Base-by-base conservation (phyloP, 2,329 filamentous ascomycete species). In the Neopestalotiopsis sp. region DNA sequence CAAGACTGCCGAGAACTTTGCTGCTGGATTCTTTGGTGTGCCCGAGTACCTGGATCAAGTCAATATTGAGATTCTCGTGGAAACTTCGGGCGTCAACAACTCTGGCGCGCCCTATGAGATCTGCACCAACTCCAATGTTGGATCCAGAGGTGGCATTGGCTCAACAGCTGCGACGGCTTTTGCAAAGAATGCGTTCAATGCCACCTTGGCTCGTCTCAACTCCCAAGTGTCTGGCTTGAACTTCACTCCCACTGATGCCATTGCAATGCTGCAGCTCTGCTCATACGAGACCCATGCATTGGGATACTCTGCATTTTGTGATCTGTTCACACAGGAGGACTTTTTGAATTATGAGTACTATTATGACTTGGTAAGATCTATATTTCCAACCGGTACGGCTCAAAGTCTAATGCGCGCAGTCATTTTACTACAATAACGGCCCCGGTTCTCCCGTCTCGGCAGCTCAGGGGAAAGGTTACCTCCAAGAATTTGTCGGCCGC, bases 291-390 rank as follows among this genome's bases (percentile, higher is more conserved):
- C 77, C 0, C 71, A 76, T 34, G 81, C 81, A 0, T 78, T 84
- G 1, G 82, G 82, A 30, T 83, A 81, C 71, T 83, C 81, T 0
- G 73, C 78, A 3, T 84, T 83, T 74, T 84, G 82, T 70, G 58
- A 69, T 5, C 75, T 84, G 10, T 84, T 83, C 73, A 81, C 73
- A 61, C 74, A 82, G 59, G 72, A 82, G 67, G 82, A 84, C 68
- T 84, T 81, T 69, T 38, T 82, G 10, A 82, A 82, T 69, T 83
- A 79, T 67, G 82, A 83, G 65, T 83, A 84, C 72, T 82, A 78
- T 72, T 82, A 78, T 70, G 82, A 84, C 68, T 72, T 84, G 38
- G 78, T 78, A 68, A 74, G 81, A 73, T 10, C 10, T 14, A 14
- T 6, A 24, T 1, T 4, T 4, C 13, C n/a, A 38, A 28, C n/a